phyloP scores from a whole-genome alignment of 176 grass and related monocot genomes.

The Saccharum spontaneum region DNA sequence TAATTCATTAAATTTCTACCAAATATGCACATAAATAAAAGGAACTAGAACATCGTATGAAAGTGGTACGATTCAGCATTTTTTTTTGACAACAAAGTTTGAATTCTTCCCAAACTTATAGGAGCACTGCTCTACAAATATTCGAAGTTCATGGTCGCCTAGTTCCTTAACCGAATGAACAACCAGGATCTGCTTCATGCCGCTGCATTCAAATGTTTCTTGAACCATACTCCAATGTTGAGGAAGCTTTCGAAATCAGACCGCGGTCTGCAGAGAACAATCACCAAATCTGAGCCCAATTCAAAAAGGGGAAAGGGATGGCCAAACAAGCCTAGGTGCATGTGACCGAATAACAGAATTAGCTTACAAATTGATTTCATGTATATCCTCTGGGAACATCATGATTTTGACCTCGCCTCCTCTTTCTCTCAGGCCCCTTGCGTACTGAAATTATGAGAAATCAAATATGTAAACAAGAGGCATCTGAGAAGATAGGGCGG shows the following conservation, averaged over 20 bases:
- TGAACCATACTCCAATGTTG: constrained; percentile 94
- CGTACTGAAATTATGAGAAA: constrained; percentile 37
- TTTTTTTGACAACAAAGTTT: background rate
- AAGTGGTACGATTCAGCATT: background rate
- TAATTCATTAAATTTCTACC: background rate
- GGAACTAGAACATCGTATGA: background rate
- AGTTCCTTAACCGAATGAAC: background rate
- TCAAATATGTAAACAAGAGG: background rate
- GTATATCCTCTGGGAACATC: constrained; percentile 62
- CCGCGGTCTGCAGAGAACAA: constrained; percentile 47
- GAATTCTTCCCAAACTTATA: background rate
- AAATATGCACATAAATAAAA: background rate
- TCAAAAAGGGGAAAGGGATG: background rate
- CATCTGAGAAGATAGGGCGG: background rate
- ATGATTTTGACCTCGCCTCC: constrained; percentile 40
- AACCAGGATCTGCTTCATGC: background rate
- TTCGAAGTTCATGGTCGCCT: background rate
- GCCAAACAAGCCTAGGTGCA: background rate
- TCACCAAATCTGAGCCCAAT: background rate
- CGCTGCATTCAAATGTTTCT: constrained; percentile 44
- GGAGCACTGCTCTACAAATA: background rate
- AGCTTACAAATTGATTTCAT: constrained; percentile 55
- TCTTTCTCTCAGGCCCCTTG: constrained; percentile 52
- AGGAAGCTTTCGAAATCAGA: constrained; percentile 83
- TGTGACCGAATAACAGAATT: background rate